Evolutionary conservation across 306 rosid species (phyloP).

Genomic region (Malus asiatica): DNA sequence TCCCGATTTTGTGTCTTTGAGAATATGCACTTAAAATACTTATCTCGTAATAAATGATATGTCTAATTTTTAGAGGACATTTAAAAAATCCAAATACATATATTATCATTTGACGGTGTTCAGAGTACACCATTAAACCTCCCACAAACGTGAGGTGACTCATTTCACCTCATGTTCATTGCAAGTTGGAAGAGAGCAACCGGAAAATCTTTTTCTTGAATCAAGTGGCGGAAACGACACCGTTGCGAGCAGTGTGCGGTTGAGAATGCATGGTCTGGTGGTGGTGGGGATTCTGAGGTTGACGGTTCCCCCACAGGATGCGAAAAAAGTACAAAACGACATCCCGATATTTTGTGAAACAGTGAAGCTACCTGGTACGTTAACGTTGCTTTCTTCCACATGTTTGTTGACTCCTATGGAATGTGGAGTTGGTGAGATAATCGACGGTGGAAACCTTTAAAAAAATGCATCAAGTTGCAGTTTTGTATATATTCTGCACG

Average conservation of each 20-base stretch:
- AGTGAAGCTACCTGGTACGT: background rate
- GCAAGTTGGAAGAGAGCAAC: background rate
- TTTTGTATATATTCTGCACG: background rate
- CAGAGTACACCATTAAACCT: no score
- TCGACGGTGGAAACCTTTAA: background rate
- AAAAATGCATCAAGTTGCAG: background rate
- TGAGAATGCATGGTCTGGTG: background rate
- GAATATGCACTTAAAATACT: no score
- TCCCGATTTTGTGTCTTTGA: no score
- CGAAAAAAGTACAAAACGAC: background rate
- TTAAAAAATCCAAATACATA: no score
- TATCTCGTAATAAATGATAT: no score
- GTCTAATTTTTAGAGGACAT: no score
- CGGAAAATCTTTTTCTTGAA: background rate
- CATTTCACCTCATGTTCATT: background rate
- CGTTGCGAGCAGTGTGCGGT: background rate
- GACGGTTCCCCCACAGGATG: background rate
- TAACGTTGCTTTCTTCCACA: background rate
- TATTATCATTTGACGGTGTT: no score
- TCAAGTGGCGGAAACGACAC: constrained; percentile 7
- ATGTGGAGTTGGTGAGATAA: background rate
- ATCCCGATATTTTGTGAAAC: background rate
- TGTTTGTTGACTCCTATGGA: background rate
- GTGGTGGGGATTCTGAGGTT: background rate
- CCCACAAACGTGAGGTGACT: background rate